phyloP scores from a whole-genome alignment of 805 yeast genomes.

The Jamesozyma lodderae region DNA sequence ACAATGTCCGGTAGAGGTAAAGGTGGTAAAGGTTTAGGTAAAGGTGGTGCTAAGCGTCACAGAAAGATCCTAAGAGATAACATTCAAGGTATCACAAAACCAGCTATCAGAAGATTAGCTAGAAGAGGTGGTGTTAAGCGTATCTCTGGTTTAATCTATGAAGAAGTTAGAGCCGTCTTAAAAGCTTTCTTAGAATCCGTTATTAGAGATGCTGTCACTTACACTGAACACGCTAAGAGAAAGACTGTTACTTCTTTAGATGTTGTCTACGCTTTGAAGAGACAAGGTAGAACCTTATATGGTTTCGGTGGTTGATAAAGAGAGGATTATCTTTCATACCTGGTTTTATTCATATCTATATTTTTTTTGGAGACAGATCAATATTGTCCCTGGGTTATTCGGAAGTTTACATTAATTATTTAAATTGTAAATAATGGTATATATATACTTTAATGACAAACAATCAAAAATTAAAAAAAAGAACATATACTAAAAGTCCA shows the following conservation, averaged over 20 bases:
- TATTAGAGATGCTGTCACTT: conserved; percentile 97
- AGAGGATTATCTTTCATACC: background rate
- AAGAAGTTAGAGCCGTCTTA: conserved; percentile 94
- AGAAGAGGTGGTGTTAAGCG: conserved; percentile 99
- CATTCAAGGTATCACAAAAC: conserved; percentile 98
- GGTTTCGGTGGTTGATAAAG: conserved; percentile 92
- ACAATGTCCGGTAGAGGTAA: conserved; percentile 97
- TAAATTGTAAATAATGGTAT: no score
- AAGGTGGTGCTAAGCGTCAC: conserved; percentile 99
- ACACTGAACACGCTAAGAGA: conserved; percentile 99
- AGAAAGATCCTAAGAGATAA: conserved; percentile 98
- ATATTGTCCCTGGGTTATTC: no score
- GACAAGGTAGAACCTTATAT: conserved; percentile 98
- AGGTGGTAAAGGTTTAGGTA: conserved; percentile 99
- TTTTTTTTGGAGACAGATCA: no score
- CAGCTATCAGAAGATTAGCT: conserved; percentile 98
- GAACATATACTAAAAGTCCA: no score
- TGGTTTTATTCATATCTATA: no score
- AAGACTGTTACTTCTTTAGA: conserved; percentile 98
- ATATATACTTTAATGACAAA: no score
- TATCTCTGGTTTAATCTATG: conserved; percentile 96
- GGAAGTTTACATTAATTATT: no score
- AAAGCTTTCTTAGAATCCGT: conserved; percentile 93
- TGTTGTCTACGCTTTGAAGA: conserved; percentile 97
- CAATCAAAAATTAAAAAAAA: no score